Percentiles rank a stretch among this genome's conserved stretches.
Conservation (phyloP, 306 rosid species). For the Vigna angularis region DNA sequence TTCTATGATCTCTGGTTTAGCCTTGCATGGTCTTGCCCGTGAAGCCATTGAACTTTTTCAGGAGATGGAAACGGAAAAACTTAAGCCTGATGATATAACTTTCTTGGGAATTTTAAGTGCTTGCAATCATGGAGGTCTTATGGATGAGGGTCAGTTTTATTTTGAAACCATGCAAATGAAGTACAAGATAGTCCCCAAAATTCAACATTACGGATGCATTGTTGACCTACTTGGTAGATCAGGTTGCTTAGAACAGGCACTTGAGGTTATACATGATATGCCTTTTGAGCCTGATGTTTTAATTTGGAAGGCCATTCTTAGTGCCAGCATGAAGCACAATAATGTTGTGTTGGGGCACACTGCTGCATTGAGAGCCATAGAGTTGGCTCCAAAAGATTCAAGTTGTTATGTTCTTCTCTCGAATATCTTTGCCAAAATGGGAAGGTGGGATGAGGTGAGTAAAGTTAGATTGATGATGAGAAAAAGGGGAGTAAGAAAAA, state of each 20-base stretch:
- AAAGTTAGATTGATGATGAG: constrained; percentile 55
- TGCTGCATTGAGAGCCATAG: constrained; percentile 55
- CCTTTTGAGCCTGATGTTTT: constrained; percentile 58
- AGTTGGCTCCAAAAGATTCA: constrained; percentile 58
- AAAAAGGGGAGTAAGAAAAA: constrained; percentile 51
- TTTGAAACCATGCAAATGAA: constrained; percentile 64
- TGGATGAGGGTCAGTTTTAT: constrained; percentile 53
- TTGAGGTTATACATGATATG: constrained; percentile 48
- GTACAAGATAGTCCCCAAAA: constrained; percentile 55
- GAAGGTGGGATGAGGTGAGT: constrained; percentile 61
- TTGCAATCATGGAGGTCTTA: constrained; percentile 67
- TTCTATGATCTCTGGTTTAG: constrained; percentile 60
- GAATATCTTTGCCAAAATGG: constrained; percentile 57
- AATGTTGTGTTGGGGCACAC: constrained; percentile 41
- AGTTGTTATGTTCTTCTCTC: constrained; percentile 68
- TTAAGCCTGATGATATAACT: constrained; percentile 58
- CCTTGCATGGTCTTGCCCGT: constrained; percentile 59
- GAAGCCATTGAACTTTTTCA: constrained; percentile 53
- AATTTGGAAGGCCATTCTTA: constrained; percentile 63
- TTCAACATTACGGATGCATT: constrained; percentile 62
- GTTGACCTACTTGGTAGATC: constrained; percentile 59
- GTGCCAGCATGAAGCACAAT: constrained; percentile 56
- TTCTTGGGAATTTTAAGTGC: constrained; percentile 61
- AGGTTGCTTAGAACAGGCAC: constrained; percentile 55
- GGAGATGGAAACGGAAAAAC: constrained; percentile 51